A percentile compares a stretch with the other conserved stretches of the same genome.
Evolutionary conservation across 768 basidiomycete genomes (phyloP).

Genomic region (Coprinellus micaceus): DNA sequence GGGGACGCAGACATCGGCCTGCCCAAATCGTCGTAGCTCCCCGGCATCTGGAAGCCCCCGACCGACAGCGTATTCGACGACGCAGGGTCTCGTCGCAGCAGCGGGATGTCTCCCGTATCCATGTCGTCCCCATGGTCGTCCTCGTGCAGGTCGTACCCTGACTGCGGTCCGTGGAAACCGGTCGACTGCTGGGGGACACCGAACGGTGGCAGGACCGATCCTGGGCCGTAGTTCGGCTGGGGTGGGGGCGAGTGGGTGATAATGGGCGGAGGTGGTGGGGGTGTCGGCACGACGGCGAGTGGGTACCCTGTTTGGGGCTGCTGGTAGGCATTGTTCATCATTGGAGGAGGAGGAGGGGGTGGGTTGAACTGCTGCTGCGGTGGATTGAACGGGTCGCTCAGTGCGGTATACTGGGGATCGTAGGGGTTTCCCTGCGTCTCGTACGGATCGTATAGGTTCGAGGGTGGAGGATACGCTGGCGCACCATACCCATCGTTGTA

Average conservation of each 20-base stretch:
- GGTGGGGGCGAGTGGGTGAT: slow-evolving; percentile 14
- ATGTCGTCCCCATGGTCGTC: slow-evolving; percentile 38
- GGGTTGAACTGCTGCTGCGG: slow-evolving; percentile 26
- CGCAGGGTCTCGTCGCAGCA: slow-evolving; percentile 48
- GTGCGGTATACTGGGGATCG: slow-evolving; percentile 21
- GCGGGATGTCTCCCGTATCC: slow-evolving; percentile 65
- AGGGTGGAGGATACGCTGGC: slow-evolving; percentile 26
- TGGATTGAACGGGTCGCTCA: slow-evolving; percentile 38
- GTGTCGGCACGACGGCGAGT: slow-evolving; percentile 14
- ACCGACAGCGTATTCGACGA: slow-evolving; percentile 20
- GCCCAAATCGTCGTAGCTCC: slow-evolving; percentile 39
- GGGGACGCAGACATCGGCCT: slow-evolving; percentile 15
- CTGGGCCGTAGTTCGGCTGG: slow-evolving; percentile 6
- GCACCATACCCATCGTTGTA: slow-evolving; percentile 62
- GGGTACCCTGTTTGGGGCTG: slow-evolving; percentile 15
- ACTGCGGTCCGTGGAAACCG: slow-evolving; percentile 12
- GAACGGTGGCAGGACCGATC: slow-evolving; percentile 7
- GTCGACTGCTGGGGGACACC: slow-evolving; percentile 12
- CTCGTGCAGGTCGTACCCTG: slow-evolving; percentile 40
- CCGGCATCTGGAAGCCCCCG: slow-evolving; percentile 36
- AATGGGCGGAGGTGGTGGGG: slow-evolving; percentile 21
- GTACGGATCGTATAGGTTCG: slow-evolving; percentile 24
- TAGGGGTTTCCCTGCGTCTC: slow-evolving; percentile 4
- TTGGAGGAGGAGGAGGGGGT: slow-evolving; percentile 19
- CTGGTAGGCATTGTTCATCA: slow-evolving; percentile 22